phyloP scores from a whole-genome alignment of 2,329 filamentous ascomycete species.

The Niveomyces coronatus region DNA sequence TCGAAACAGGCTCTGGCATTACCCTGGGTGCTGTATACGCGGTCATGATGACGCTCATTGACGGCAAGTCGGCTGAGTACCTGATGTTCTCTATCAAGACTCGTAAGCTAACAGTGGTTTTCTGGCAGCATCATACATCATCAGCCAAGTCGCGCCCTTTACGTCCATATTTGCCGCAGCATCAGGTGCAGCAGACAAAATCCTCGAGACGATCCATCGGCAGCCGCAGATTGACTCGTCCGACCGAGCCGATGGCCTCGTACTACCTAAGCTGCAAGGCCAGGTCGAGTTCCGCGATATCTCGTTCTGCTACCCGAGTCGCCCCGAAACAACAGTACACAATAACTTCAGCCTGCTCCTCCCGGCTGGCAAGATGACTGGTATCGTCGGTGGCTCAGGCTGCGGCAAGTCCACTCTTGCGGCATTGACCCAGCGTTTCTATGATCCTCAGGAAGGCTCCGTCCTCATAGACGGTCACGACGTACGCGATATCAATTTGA shows the following conservation, averaged over 20 bases:
- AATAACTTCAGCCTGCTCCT: slow-evolving; percentile 43
- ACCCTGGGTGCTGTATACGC: slow-evolving; percentile 40
- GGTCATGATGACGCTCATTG: slow-evolving; percentile 44
- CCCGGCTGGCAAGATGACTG: slow-evolving; percentile 50
- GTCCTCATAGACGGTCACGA: slow-evolving; percentile 30
- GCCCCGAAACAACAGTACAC: slow-evolving; percentile 45
- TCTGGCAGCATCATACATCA: slow-evolving; percentile 37
- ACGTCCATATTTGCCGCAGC: slow-evolving; percentile 47
- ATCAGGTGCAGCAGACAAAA: slow-evolving; percentile 41
- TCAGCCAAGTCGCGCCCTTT: slow-evolving; percentile 48
- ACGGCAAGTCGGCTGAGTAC: slow-evolving; percentile 32
- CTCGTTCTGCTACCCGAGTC: slow-evolving; percentile 27
- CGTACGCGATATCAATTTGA: slow-evolving; percentile 44
- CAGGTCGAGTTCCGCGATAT: slow-evolving; percentile 22
- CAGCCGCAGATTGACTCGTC: slow-evolving; percentile 28
- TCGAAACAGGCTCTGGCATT: slow-evolving; percentile 24
- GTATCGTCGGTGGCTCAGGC: slow-evolving; percentile 60
- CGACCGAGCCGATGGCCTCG: slow-evolving; percentile 22
- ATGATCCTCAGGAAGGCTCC: slow-evolving; percentile 34
- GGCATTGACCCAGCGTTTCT: slow-evolving; percentile 57
- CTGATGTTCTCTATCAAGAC: neutral
- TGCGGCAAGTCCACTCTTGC: slow-evolving; percentile 61
- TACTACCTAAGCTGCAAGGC: slow-evolving; percentile 21
- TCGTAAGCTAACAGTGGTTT: neutral
- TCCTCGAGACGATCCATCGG: slow-evolving; percentile 43